Percentiles rank a stretch among this genome's conserved stretches.
These are phyloP conservation scores for Mucor plumbeus DNA, from an alignment of 371 early-diverging fungal species.

Conservation along the genomic window DNA sequence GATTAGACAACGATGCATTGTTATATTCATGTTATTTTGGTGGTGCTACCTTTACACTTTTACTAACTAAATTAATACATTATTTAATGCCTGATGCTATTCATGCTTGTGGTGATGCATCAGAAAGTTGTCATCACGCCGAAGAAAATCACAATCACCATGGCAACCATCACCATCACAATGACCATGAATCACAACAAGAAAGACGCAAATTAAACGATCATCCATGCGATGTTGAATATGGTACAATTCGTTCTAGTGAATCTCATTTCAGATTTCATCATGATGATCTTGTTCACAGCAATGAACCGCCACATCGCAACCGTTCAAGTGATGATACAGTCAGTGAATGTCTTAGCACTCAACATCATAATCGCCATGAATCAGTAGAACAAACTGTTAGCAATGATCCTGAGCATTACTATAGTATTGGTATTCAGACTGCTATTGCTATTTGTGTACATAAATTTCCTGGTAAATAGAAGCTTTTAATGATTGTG, in stretches of 20 bases:
- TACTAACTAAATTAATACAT: constrained; percentile 39
- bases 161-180: background rate
- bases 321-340: background rate
- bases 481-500: background rate
- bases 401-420: constrained; percentile 25
- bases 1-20: constrained; percentile 27
- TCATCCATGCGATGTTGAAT: constrained; percentile 34
- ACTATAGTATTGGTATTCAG: constrained; percentile 67
- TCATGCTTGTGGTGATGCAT: constrained; percentile 43
- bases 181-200: background rate
- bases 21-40: constrained; percentile 42
- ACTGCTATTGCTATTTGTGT: constrained; percentile 81
- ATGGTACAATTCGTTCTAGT: constrained; percentile 33
- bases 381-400: constrained; percentile 25
- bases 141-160: constrained; percentile 9
- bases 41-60: constrained; percentile 38
- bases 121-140: constrained; percentile 22
- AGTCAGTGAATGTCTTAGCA: constrained; percentile 3
- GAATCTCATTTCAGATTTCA: constrained; percentile 49
- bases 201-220: constrained; percentile 23
- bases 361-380: constrained; percentile 27
- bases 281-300: constrained; percentile 25
- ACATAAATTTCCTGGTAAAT: constrained; percentile 78
- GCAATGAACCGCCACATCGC: background rate
- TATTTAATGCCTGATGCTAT: constrained; percentile 47